Base-by-base conservation (phyloP, 1,139 yeast species). In the Meyerozyma smithsonii region DNA sequence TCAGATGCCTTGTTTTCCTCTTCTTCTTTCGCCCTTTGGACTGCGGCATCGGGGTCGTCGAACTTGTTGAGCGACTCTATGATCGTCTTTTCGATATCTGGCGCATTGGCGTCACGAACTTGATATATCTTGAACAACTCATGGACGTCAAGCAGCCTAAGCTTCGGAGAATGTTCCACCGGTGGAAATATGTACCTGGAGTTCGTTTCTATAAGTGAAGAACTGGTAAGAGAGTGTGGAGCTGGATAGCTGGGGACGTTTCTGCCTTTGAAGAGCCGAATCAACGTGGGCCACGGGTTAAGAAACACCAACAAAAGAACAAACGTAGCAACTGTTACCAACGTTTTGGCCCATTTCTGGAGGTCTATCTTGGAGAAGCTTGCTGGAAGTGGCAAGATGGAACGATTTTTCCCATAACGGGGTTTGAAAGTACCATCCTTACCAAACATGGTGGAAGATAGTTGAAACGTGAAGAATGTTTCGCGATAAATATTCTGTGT, bases 161-260 rank as follows among this genome's bases (percentile, higher is more conserved):
- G 65, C 23, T 72, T 56, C 1, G 78, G 75, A 4, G 84, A 79
- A 50, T 84, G 82, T 48, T 84, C 88, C 35, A 82, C 70, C 11
- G 77, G 75, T 8, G 92, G 92, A 54, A 74, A 83, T 20, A 84
- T 80, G 52, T 74, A 71, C 38, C 69, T 68, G 14, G 77, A 69
- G 12, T 64, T 58, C 10, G 84, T 73, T 24, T 66, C 69, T 18
- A 79, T 64, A 10, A 47, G 43, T 38, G 61, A 55, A 10, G 36
- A 39, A 36, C 68, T 59, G 21, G 70, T 61, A 40, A 56, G 58
- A 4, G 73, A 70, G 44, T 65, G 74, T 8, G 63, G 52, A 5
- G 49, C 44, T 0, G 73, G 72, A 42, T 66, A 65, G 23, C 39
- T 40, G 10, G 43, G 46, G 4, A 8, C 20, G 5, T 47, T 14